Percentiles rank a stretch among this genome's conserved stretches.
These are phyloP conservation scores for Digitaria exilis DNA, from an alignment of 202 grass and related monocot species.

Conservation along the genomic window DNA sequence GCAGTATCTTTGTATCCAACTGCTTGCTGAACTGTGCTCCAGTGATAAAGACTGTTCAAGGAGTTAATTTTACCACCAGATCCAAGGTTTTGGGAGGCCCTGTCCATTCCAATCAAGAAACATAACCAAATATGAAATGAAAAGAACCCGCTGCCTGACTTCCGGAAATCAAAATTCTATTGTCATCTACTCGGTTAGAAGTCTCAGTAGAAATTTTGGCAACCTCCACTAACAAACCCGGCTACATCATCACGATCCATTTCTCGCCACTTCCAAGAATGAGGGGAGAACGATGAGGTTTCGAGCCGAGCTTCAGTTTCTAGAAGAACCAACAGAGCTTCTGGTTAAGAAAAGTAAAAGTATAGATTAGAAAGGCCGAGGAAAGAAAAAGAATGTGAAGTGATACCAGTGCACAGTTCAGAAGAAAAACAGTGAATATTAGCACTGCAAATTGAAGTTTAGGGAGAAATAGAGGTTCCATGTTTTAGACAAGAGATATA, in stretches of 20 bases:
- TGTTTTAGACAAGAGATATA: constrained; percentile 5
- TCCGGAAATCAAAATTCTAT: constrained; percentile 43
- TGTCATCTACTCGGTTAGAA: constrained; percentile 54
- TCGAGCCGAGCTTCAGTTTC: constrained; percentile 30
- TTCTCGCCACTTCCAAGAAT: constrained; percentile 44
- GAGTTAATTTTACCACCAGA: constrained; percentile 24
- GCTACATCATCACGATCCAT: constrained; percentile 69
- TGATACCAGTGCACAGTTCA: not conserved
- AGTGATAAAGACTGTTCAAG: constrained; percentile 32
- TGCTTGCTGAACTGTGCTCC: constrained; percentile 34
- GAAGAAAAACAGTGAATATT: not conserved
- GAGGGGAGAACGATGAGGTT: constrained; percentile 28
- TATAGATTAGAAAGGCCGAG: constrained; percentile 1
- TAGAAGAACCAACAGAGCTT: constrained; percentile 15
- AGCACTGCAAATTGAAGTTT: not conserved
- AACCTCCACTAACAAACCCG: constrained; percentile 75
- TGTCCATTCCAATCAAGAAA: constrained; percentile 58
- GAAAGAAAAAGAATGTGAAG: not conserved
- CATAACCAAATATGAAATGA: constrained; percentile 34
- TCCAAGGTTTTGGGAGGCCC: constrained; percentile 30
- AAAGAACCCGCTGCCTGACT: constrained; percentile 50
- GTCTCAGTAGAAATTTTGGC: constrained; percentile 18
- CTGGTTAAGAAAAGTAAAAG: not conserved
- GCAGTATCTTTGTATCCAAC: constrained; percentile 35
- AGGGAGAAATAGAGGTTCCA: not conserved